A percentile compares a stretch with the other conserved stretches of the same genome.
These are phyloP conservation scores for Globisporangium megalacanthum DNA, from an alignment of 352 stramenopile genomes.

Conservation along the genomic window DNA sequence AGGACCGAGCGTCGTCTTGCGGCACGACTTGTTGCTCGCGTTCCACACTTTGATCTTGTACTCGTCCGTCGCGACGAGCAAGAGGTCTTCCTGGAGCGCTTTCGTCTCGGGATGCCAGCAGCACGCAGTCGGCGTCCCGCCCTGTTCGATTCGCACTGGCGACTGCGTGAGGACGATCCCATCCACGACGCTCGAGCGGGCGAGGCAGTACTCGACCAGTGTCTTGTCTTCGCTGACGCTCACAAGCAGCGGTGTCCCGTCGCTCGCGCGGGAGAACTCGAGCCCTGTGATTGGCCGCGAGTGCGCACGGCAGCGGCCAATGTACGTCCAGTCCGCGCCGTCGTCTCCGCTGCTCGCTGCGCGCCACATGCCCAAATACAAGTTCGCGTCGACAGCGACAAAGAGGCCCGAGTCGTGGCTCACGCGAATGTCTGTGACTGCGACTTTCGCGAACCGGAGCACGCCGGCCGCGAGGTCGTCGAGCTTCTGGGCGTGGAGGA, in stretches of 20 bases:
- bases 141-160: slow-evolving; percentile 80
- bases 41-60: slow-evolving; percentile 95
- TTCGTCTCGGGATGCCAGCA: slow-evolving; percentile 87
- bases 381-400: slow-evolving; percentile 65
- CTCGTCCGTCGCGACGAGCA: slow-evolving; percentile 88
- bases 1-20: slow-evolving; percentile 86
- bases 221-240: slow-evolving; percentile 84
- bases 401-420: slow-evolving; percentile 70
- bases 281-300: slow-evolving; percentile 82
- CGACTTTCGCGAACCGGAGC: slow-evolving; percentile 57
- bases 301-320: slow-evolving; percentile 75
- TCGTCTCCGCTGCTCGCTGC: slow-evolving; percentile 26
- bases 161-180: slow-evolving; percentile 77
- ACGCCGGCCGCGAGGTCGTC: slow-evolving; percentile 54
- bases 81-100: slow-evolving; percentile 79
- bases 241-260: slow-evolving; percentile 76
- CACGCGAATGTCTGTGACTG: slow-evolving; percentile 77
- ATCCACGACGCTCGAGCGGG: slow-evolving; percentile 73
- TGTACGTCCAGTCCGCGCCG: slow-evolving; percentile 71
- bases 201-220: slow-evolving; percentile 88
- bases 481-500: slow-evolving; percentile 69
- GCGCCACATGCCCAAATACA: slow-evolving; percentile 77
- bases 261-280: slow-evolving; percentile 75
- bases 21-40: slow-evolving; percentile 86
- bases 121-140: slow-evolving; percentile 78